Base-by-base conservation (phyloP, 2,329 filamentous ascomycete genomes). In the Pseudocercospora macadamiae region DNA sequence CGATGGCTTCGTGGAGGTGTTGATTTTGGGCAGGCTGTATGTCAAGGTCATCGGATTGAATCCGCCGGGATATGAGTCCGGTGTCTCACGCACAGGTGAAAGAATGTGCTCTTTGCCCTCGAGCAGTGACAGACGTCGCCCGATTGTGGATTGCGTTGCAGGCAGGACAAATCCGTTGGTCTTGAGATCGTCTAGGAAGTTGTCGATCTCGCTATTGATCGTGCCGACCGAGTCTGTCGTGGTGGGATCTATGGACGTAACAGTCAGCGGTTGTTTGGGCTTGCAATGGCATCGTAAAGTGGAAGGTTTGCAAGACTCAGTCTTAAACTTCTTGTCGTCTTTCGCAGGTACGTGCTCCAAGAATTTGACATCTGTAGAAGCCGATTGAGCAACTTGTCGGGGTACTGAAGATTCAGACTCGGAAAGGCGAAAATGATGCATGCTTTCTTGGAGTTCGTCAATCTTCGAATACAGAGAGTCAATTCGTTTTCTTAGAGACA, bases 41-140 rank as follows among this genome's bases (percentile, higher is more conserved):
- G 58, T 60, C 36, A 60, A 19, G 21, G 39, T 54, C 34, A 60
- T 23, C 4, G 54, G 39, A 44, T 44, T 42, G 32, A 47, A 60
- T 0, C 54, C 58, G 3, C 58, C 58, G 10, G 58, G 58, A 42
- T 26, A 26, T 3, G 47, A 47, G 16, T 56, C 58, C n/a, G 21
- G 21, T 14, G 57, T 55, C 37, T 56, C 57, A 19, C 39, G 37
- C 8, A 60, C 53, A 1, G 57, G 57, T 1, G 53, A 56, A 7
- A 60, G 30, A 30, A 60, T 56, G 19, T 60, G 57, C 25, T 60
- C 57, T 32, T 23, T 19, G 18, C 16, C 18, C 10, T 57, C 54
- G 28, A 60, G 54, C 18, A 30, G 19, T 8, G 34, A 18, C 12
- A 60, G 19, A 10, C 58, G 54, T 14, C 19, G 14, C 14, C 19